Base-by-base conservation (phyloP, 371 early-diverging fungal genomes). In the Catenaria anguillulae region DNA sequence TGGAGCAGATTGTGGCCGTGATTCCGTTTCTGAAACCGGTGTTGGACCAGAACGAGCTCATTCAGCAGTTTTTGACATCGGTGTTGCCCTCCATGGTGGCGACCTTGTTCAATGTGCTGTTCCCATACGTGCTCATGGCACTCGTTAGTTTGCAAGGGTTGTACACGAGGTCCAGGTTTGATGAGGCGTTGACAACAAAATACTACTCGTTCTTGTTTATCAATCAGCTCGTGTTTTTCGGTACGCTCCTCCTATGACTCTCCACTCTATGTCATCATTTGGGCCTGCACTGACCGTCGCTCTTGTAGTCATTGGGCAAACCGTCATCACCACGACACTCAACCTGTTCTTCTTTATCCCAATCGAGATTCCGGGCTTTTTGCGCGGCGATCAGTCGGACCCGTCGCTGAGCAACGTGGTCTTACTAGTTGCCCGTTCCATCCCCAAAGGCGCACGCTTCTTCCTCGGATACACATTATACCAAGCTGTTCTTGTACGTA, bases 141-240 rank as follows among this genome's bases (percentile, higher is more conserved):
- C 31, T 58, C 15, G 26, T 42, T 1, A 8, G 26, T 12, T 24
- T 58, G 36, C 58, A 58, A 17, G 58, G 40, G 15, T 15, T 33
- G 17, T 36, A 33, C 4, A 35, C 40, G 13, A 58, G 24, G 31
- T 24, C 26, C 26, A 17, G 8, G 15, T 42, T 58, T 5, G 31
- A 40, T 15, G 42, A 36, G 21, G 6, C 36, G 6, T 10, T 58
- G 21, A 58, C 58, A 10, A 13, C 13, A n/a, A 12, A 12, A 4
- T 58, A 58, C 58, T 58, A 24, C 36, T 8, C n/a, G 15, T 58
- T 58, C 21, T 24, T 58, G 36, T 19, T 58, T 13, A 26, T 58
- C 43, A 58, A 58, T 21, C 34, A 34, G 55, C 36, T 55, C 34
- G 34, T 55, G 10, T 33, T 55, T 29, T 55, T 55, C 29, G 36